Evolutionary conservation across 371 early-diverging fungal species (phyloP).

Genomic region (Nematocida sp.): DNA sequence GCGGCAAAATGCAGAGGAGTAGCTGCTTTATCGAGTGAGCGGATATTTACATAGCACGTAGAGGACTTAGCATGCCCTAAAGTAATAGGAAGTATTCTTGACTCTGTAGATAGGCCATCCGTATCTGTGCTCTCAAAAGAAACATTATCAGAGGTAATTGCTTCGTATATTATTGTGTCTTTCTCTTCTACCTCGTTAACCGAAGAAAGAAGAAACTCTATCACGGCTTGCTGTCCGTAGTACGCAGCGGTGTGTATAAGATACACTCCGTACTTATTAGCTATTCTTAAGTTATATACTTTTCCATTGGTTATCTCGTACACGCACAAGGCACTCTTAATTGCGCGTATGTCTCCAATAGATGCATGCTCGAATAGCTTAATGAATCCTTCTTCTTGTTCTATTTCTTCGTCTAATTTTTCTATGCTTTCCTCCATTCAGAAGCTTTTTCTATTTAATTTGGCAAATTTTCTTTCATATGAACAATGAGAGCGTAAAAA

Average conservation of each 20-base stretch:
- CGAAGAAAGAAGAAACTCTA: conserved; percentile 52
- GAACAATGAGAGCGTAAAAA: conserved; percentile 49
- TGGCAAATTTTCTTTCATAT: conserved; percentile 6
- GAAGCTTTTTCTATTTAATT: no score
- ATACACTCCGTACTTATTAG: conserved; percentile 39
- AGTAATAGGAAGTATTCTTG: background rate
- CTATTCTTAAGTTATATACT: conserved; percentile 42
- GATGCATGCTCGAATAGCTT: conserved; percentile 48
- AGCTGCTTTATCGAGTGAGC: conserved; percentile 34
- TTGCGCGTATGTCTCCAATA: conserved; percentile 25
- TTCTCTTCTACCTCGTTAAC: conserved; percentile 45
- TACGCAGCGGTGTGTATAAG: conserved; percentile 52
- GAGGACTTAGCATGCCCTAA: conserved; percentile 49
- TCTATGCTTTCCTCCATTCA: no score
- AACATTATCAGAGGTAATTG: conserved; percentile 40
- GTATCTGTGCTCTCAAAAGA: conserved; percentile 49
- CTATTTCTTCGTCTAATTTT: background rate
- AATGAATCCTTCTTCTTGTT: conserved; percentile 8
- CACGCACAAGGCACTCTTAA: conserved; percentile 39
- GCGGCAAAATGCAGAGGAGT: conserved; percentile 53
- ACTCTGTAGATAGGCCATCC: conserved; percentile 12
- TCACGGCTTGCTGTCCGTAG: conserved; percentile 47
- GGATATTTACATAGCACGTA: conserved; percentile 36
- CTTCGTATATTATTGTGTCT: conserved; percentile 36
- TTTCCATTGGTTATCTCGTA: conserved; percentile 52